Percentiles rank a stretch among this genome's conserved stretches.
These are phyloP conservation scores for Cylindrotheca closterium DNA, from an alignment of 108 stramenopile genomes.

Conservation along the genomic window DNA sequence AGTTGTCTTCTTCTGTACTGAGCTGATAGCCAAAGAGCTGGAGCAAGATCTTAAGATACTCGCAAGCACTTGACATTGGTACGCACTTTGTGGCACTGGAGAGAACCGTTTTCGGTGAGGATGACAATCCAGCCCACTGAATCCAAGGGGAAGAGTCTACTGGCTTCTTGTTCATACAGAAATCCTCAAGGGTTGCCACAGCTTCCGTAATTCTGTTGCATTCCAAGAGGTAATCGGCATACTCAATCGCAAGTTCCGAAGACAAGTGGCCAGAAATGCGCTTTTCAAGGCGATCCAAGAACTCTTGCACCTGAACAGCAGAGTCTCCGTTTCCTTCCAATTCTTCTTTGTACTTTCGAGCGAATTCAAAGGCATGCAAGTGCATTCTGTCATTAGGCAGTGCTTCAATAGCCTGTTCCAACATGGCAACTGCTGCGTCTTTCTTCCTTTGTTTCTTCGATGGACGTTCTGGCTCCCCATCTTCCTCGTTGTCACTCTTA, in stretches of 20 bases:
- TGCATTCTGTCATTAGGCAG: slow-evolving; percentile 67
- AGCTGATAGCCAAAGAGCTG: slow-evolving; percentile 60
- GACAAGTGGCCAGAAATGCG: slow-evolving; percentile 23
- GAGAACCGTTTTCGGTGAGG: slow-evolving; percentile 26
- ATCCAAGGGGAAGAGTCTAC: slow-evolving; percentile 44
- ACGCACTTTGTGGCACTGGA: slow-evolving; percentile 43
- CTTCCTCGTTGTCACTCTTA: slow-evolving; percentile 15
- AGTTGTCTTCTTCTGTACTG: slow-evolving; percentile 2
- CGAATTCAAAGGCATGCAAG: slow-evolving; percentile 53
- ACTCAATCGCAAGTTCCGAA: slow-evolving; percentile 52
- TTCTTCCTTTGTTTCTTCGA: slow-evolving; percentile 41
- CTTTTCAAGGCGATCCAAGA: slow-evolving; percentile 19
- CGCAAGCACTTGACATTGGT: slow-evolving; percentile 41
- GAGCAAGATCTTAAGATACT: slow-evolving; percentile 45
- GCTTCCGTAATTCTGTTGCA: slow-evolving; percentile 31
- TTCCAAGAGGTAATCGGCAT: slow-evolving; percentile 46
- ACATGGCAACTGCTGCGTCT: slow-evolving; percentile 44
- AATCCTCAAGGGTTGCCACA: slow-evolving; percentile 24
- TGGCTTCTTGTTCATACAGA: slow-evolving; percentile 9
- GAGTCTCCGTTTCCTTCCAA: slow-evolving; percentile 1
- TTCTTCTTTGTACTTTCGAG: slow-evolving; percentile 26
- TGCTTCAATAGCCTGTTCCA: slow-evolving; percentile 56
- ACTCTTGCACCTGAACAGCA: slow-evolving; percentile 8
- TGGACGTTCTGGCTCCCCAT: slow-evolving; percentile 13
- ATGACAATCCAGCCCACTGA: slow-evolving; percentile 50